These are phyloP conservation scores for Paulownia fortunei DNA, from an alignment of 257 asterid genomes.

Conservation along the genomic window DNA sequence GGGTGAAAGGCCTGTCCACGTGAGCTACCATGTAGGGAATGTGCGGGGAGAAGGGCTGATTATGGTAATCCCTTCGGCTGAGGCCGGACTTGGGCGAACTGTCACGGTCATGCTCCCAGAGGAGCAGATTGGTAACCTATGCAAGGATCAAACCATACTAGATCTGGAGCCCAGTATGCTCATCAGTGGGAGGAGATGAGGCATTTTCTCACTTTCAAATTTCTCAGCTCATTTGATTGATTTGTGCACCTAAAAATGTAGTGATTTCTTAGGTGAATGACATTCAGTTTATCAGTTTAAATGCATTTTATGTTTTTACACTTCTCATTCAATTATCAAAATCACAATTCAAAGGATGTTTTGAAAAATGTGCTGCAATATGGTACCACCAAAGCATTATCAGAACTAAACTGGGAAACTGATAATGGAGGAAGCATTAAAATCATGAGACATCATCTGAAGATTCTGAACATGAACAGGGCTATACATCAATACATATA, in stretches of 20 bases:
- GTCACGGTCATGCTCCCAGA: conserved; percentile 52
- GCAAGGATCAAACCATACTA: conserved; percentile 47
- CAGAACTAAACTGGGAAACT: too few relatives aligned
- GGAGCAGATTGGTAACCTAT: conserved; percentile 41
- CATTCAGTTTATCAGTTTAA: too few relatives aligned
- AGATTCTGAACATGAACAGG: too few relatives aligned
- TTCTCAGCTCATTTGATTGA: not conserved
- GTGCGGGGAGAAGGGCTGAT: conserved; percentile 59
- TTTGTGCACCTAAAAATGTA: not conserved
- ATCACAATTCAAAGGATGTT: too few relatives aligned
- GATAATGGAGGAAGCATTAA: too few relatives aligned
- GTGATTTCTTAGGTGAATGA: not conserved
- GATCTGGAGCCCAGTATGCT: conserved; percentile 53
- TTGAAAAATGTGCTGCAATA: too few relatives aligned
- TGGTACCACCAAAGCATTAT: too few relatives aligned
- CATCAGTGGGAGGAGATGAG: conserved; percentile 38
- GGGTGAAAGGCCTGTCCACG: conserved; percentile 53
- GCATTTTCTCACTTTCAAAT: not conserved
- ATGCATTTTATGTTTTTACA: too few relatives aligned
- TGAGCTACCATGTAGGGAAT: conserved; percentile 55
- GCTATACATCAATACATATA: too few relatives aligned
- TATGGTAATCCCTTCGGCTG: conserved; percentile 60
- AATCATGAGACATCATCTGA: too few relatives aligned
- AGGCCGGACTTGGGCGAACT: conserved; percentile 47
- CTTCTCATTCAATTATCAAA: too few relatives aligned